Conservation (phyloP, 2,329 filamentous ascomycete species). For the Eurotiales sp. region DNA sequence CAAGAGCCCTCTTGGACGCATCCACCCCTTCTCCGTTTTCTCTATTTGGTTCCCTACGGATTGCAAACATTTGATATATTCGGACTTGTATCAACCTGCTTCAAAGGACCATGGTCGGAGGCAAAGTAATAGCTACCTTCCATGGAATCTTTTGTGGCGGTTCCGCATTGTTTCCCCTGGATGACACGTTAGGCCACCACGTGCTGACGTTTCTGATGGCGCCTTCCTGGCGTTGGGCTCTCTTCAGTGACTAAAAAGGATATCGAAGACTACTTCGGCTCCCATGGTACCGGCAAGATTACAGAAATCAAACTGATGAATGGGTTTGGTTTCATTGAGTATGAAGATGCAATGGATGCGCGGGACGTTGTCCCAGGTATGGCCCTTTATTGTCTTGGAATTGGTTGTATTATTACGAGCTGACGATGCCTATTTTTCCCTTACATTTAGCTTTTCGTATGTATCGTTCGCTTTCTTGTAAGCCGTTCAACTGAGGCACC, state of each 20-base stretch:
- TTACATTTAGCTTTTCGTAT: constrained; percentile 53
- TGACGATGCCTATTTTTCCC: constrained; percentile 15
- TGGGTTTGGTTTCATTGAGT: constrained; percentile 99
- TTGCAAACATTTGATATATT: background rate
- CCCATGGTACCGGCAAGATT: constrained; percentile 94
- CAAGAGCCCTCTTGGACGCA: constrained; percentile 11
- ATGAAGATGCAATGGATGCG: constrained; percentile 97
- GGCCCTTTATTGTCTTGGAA: constrained; percentile 29
- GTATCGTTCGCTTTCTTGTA: constrained; percentile 17
- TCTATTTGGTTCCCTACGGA: constrained; percentile 9
- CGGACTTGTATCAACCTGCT: constrained; percentile 11
- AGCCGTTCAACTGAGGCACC: background rate
- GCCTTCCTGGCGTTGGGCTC: constrained; percentile 31
- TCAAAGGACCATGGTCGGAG: constrained; percentile 13
- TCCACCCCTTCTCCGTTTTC: constrained; percentile 11
- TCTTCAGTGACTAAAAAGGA: constrained; percentile 88
- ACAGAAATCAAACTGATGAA: constrained; percentile 99
- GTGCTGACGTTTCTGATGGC: constrained; percentile 31
- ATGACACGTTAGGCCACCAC: constrained; percentile 22
- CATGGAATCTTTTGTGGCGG: constrained; percentile 21
- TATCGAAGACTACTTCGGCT: constrained; percentile 91
- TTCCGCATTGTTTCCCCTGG: constrained; percentile 21
- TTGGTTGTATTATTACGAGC: constrained; percentile 2
- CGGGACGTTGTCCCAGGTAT: constrained; percentile 96
- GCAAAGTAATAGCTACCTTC: constrained; percentile 8